Conservation (phyloP, 2,329 filamentous ascomycete species). For the Diplodia corticola region DNA sequence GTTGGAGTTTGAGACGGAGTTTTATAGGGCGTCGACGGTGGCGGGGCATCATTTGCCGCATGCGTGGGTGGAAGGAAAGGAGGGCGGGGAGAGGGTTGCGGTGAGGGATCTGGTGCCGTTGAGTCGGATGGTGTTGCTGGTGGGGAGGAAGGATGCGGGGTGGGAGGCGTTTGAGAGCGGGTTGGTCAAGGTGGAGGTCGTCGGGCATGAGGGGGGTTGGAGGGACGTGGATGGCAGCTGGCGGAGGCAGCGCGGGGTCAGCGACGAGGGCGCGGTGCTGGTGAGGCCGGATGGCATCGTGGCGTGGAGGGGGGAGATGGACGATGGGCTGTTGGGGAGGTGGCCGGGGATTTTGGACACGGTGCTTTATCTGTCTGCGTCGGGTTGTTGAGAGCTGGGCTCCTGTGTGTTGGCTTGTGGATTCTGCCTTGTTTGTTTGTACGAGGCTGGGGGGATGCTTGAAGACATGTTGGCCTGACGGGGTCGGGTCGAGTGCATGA, state of each 20-base stretch:
- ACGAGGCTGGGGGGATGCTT: no score
- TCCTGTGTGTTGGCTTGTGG: no score
- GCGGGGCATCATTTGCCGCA: constrained; percentile 39
- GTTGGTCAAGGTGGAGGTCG: background rate
- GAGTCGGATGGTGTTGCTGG: background rate
- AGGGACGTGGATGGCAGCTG: constrained; percentile 26
- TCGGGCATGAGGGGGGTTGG: background rate
- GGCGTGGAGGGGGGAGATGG: constrained; percentile 26
- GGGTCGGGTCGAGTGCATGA: no score
- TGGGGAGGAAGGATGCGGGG: background rate
- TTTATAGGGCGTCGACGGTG: constrained; percentile 31
- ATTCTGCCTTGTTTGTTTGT: no score
- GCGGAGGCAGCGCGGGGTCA: constrained; percentile 26
- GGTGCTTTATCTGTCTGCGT: background rate
- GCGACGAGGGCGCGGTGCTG: constrained; percentile 30
- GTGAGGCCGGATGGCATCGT: constrained; percentile 38
- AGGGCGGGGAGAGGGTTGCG: background rate
- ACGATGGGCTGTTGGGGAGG: constrained; percentile 3
- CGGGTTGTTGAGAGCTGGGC: no score
- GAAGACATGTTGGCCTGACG: no score
- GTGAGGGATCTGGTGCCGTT: constrained; percentile 20
- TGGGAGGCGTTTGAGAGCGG: background rate
- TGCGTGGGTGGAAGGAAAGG: constrained; percentile 28
- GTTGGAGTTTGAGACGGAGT: constrained; percentile 22
- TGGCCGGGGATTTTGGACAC: constrained; percentile 1